Evolutionary conservation across 768 basidiomycete species (phyloP).

Genomic region (Suillus hirtellus): DNA sequence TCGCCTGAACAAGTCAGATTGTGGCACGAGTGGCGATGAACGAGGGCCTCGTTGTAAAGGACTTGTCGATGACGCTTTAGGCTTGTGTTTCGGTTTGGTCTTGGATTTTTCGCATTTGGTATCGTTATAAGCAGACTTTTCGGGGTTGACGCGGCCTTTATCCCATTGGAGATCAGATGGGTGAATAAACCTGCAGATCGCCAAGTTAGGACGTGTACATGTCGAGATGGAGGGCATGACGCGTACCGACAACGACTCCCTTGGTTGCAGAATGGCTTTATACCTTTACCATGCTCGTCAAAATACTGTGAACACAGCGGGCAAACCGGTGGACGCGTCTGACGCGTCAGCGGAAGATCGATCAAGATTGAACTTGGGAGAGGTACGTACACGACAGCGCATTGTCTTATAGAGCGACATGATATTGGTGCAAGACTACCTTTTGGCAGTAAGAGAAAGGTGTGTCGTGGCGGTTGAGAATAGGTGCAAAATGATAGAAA

Average conservation of each 20-base stretch:
- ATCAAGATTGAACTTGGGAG: neutral
- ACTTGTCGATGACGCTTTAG: slow-evolving; percentile 21
- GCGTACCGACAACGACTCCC: slow-evolving; percentile 52
- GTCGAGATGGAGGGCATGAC: slow-evolving; percentile 12
- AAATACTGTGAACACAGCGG: slow-evolving; percentile 42
- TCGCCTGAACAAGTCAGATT: slow-evolving; percentile 44
- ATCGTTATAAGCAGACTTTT: slow-evolving; percentile 9
- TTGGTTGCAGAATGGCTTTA: slow-evolving; percentile 46
- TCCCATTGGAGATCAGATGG: slow-evolving; percentile 48
- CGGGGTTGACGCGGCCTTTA: slow-evolving; percentile 24
- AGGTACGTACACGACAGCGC: slow-evolving; percentile 45
- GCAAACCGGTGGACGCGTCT: slow-evolving; percentile 1
- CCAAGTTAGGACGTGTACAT: slow-evolving; percentile 13
- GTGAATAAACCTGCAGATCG: slow-evolving; percentile 45
- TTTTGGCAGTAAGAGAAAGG: neutral
- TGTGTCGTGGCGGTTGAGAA: neutral
- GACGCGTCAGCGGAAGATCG: slow-evolving; percentile 18
- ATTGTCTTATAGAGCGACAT: slow-evolving; percentile 45
- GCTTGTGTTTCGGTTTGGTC: slow-evolving; percentile 25
- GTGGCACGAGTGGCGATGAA: slow-evolving; percentile 42
- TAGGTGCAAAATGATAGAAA: neutral
- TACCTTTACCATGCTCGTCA: slow-evolving; percentile 42
- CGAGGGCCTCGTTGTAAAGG: slow-evolving; percentile 22
- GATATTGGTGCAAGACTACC: neutral
- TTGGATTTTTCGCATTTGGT: slow-evolving; percentile 20